Conservation (phyloP, 2,329 filamentous ascomycete genomes). For the Mariannaea elegans region DNA sequence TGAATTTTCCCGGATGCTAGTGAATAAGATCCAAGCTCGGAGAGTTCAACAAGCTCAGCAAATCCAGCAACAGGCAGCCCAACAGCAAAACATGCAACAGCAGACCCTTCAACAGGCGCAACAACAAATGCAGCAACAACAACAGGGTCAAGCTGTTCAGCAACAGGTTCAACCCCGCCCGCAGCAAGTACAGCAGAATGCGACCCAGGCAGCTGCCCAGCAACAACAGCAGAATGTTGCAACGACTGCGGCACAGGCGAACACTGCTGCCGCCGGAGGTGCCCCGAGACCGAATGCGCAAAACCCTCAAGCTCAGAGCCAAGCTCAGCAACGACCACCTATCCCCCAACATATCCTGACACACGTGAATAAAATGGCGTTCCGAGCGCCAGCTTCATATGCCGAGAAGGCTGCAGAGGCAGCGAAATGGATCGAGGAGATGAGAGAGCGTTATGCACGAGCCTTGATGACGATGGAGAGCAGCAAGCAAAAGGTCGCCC, state of each 20-base stretch:
- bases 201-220: constrained; percentile 35
- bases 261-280: constrained; percentile 18
- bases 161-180: constrained; percentile 36
- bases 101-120: constrained; percentile 28
- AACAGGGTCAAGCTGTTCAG: constrained; percentile 22
- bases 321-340: constrained; percentile 42
- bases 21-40: constrained; percentile 58
- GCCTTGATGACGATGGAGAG: constrained; percentile 61
- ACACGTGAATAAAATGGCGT: constrained; percentile 59
- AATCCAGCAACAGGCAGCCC: constrained; percentile 40
- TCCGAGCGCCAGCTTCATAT: constrained; percentile 53
- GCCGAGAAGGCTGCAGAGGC: constrained; percentile 54
- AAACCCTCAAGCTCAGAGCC: constrained; percentile 31
- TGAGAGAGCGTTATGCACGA: constrained; percentile 57
- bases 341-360: constrained; percentile 56
- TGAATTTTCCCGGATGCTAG: constrained; percentile 68
- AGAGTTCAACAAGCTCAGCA: constrained; percentile 46
- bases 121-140: constrained; percentile 34
- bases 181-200: constrained; percentile 32
- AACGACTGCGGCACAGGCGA: constrained; percentile 11
- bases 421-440: constrained; percentile 59
- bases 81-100: constrained; percentile 30
- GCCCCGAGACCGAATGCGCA: constrained; percentile 29
- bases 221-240: constrained; percentile 16
- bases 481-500: constrained; percentile 50